Evolutionary conservation across 2,329 filamentous ascomycete species (phyloP).

Genomic region (Scytalidium lignicola): DNA sequence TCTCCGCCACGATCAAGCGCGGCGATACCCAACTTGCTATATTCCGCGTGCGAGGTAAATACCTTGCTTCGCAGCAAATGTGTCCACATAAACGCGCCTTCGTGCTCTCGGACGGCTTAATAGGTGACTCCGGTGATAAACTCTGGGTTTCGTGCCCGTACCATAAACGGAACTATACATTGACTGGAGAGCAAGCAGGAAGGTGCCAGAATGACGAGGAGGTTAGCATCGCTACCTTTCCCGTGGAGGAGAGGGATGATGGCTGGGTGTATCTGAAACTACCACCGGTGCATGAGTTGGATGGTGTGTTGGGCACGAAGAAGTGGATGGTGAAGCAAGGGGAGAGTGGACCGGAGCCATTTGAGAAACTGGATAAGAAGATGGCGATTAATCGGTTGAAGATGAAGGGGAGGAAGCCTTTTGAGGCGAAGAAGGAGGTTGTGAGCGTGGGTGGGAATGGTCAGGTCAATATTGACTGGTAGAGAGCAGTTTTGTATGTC

Average conservation of each 20-base stretch:
- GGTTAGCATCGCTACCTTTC: conserved; percentile 79
- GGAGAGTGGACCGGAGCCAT: conserved; percentile 42
- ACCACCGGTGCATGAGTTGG: conserved; percentile 75
- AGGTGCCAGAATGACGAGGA: conserved; percentile 68
- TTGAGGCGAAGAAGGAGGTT: conserved; percentile 15
- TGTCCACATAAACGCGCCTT: conserved; percentile 90
- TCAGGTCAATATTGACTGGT: conserved; percentile 23
- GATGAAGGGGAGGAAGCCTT: conserved; percentile 22
- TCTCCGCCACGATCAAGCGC: conserved; percentile 73
- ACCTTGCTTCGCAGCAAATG: conserved; percentile 89
- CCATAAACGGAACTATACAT: conserved; percentile 86
- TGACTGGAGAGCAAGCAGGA: conserved; percentile 60
- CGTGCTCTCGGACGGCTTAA: conserved; percentile 77
- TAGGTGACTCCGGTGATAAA: conserved; percentile 56
- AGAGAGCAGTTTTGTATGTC: too few species aligned
- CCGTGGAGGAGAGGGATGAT: conserved; percentile 67
- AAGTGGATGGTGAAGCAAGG: conserved; percentile 74
- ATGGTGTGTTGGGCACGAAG: conserved; percentile 69
- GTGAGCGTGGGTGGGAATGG: conserved; percentile 13
- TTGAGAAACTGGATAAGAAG: conserved; percentile 28
- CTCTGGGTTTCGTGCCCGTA: conserved; percentile 86
- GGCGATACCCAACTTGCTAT: conserved; percentile 86
- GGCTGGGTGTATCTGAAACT: conserved; percentile 76
- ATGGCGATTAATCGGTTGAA: conserved; percentile 20
- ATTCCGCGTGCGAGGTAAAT: conserved; percentile 75